Evolutionary conservation across 1,284 basidiomycete genomes (phyloP).

Genomic region (Cutaneotrichosporon sp.): DNA sequence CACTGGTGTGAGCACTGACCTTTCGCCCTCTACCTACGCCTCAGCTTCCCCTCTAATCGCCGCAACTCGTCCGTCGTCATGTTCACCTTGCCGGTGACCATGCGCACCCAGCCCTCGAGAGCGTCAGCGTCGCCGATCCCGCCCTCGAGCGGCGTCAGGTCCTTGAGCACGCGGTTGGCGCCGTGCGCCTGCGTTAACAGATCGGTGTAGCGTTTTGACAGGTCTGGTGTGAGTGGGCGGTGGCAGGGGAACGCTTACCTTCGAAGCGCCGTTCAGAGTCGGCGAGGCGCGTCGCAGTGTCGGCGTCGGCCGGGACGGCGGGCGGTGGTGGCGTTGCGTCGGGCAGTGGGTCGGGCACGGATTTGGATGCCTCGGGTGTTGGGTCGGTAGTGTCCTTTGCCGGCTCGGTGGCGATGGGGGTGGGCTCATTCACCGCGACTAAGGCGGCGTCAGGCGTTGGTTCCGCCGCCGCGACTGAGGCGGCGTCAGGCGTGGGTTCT

Average conservation of each 20-base stretch:
- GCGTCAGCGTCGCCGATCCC: slow-evolving; percentile 60
- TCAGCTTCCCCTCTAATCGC: slow-evolving; percentile 63
- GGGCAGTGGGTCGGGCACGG: background rate
- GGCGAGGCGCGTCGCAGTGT: slow-evolving; percentile 16
- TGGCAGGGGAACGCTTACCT: slow-evolving; percentile 15
- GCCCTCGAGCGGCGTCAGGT: slow-evolving; percentile 64
- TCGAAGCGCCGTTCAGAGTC: slow-evolving; percentile 32
- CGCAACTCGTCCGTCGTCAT: slow-evolving; percentile 62
- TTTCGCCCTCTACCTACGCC: slow-evolving; percentile 52
- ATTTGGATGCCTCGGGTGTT: too few relatives aligned
- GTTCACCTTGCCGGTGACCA: slow-evolving; percentile 63
- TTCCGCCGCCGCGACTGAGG: background rate
- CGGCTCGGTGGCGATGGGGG: background rate
- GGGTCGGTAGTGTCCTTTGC: background rate
- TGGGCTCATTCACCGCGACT: too few relatives aligned
- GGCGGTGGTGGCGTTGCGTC: background rate
- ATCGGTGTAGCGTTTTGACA: slow-evolving; percentile 30
- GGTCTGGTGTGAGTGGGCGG: slow-evolving; percentile 20
- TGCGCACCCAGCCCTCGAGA: slow-evolving; percentile 67
- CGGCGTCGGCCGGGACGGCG: background rate
- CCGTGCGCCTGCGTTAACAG: slow-evolving; percentile 45
- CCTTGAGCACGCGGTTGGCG: slow-evolving; percentile 65
- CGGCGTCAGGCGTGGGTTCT: background rate
- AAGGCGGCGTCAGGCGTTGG: background rate
- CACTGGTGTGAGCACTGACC: slow-evolving; percentile 42